Percentiles rank a stretch among this genome's conserved stretches.
phyloP scores from a whole-genome alignment of 1,139 yeast species.

The Sugiyamaella neomexicana region DNA sequence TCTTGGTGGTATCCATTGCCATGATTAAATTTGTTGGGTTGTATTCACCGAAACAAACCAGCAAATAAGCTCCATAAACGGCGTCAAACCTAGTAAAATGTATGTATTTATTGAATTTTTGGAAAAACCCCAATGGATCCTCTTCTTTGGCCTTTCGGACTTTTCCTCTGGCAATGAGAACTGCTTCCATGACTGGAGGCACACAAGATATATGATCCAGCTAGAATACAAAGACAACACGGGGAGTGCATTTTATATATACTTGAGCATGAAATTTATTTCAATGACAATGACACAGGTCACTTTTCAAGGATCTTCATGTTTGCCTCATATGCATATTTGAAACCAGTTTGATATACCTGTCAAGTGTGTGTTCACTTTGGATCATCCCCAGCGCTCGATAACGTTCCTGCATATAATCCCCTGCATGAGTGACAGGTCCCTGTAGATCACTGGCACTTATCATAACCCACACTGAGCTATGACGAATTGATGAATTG shows the following conservation, averaged over 20 bases:
- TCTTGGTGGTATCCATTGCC: background rate
- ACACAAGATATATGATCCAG: background rate
- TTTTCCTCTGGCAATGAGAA: conserved; percentile 1
- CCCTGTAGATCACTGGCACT: background rate
- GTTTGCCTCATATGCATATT: background rate
- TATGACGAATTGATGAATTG: too few species aligned
- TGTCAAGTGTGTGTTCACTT: background rate
- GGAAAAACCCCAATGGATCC: conserved; percentile 3
- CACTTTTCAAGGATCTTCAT: background rate
- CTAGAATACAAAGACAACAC: too few species aligned
- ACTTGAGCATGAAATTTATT: background rate
- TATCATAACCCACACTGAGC: too few species aligned
- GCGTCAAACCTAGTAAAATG: conserved; percentile 9
- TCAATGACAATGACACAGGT: background rate
- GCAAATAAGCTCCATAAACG: conserved; percentile 4
- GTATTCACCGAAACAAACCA: conserved; percentile 4
- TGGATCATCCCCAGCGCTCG: background rate
- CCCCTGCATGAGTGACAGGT: background rate
- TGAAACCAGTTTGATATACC: background rate
- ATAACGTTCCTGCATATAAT: background rate
- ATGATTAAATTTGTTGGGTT: background rate
- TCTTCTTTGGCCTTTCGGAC: background rate
- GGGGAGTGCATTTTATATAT: too few species aligned
- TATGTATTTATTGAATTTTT: conserved; percentile 2
- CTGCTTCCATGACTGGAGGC: conserved; percentile 1